Conservation (phyloP, 2,329 filamentous ascomycete genomes). For the Dichotomopilus funicola region DNA sequence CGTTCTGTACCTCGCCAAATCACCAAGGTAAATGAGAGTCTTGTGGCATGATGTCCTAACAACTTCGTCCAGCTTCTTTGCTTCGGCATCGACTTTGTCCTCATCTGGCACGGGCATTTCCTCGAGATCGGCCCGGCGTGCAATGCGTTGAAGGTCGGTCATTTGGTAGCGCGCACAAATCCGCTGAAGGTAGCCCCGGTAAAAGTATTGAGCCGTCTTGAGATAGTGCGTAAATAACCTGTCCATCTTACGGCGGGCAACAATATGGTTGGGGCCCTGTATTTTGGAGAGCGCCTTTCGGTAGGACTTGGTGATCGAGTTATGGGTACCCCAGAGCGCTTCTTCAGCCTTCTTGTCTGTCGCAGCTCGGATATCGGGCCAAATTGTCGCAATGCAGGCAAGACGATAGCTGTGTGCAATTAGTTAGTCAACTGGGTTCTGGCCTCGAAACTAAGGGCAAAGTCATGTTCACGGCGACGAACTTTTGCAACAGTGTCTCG, state of each 20-base stretch:
- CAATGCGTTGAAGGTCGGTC: conserved; percentile 31
- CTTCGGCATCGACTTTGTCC: conserved; percentile 39
- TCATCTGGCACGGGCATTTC: conserved; percentile 33
- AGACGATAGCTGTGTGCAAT: conserved; percentile 41
- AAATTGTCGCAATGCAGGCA: conserved; percentile 65
- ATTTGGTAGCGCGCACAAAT: conserved; percentile 57
- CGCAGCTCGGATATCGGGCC: conserved; percentile 63
- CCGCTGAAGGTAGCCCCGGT: conserved; percentile 75
- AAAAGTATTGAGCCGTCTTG: conserved; percentile 82
- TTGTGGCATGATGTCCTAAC: conserved; percentile 72
- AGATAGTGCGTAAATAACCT: conserved; percentile 80
- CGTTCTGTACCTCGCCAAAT: conserved; percentile 78
- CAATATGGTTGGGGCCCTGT: conserved; percentile 44
- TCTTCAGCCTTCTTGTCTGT: conserved; percentile 58
- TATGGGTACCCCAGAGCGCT: conserved; percentile 73
- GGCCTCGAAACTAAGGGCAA: neutral
- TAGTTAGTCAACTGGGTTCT: conserved; percentile 9
- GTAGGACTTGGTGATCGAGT: conserved; percentile 71
- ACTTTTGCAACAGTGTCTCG: conserved; percentile 39
- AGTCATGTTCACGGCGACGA: conserved; percentile 18
- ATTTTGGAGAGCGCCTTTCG: conserved; percentile 59
- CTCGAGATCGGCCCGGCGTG: conserved; percentile 28
- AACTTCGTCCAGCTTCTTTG: conserved; percentile 46
- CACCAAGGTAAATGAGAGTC: conserved; percentile 79
- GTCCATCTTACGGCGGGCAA: conserved; percentile 68